Percentiles rank a stretch among this genome's conserved stretches.
These are phyloP conservation scores for Populus davidiana DNA, from an alignment of 345 rosid species.

Conservation along the genomic window DNA sequence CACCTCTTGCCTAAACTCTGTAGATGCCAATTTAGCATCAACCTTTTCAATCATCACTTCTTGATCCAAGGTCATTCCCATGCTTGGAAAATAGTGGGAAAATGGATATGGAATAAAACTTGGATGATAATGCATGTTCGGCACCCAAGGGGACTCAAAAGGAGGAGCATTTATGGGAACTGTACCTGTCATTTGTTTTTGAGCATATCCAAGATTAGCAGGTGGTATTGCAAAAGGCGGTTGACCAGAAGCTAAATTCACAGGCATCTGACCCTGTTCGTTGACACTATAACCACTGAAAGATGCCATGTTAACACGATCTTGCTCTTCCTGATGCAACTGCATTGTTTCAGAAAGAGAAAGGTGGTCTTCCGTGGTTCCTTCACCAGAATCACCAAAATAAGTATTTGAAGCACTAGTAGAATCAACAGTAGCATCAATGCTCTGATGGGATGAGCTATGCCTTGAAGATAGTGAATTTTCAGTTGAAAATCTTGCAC, in stretches of 20 bases:
- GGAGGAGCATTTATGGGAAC: constrained; percentile 7
- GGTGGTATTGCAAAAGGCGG: not conserved
- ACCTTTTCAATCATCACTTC: constrained; percentile 5
- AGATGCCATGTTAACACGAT: constrained; percentile 14
- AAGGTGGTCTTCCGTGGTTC: not conserved
- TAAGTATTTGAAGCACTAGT: constrained; percentile 8
- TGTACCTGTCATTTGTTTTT: constrained; percentile 4
- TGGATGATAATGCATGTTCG: constrained; percentile 14
- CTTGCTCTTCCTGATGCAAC: constrained; percentile 23
- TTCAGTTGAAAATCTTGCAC: not conserved
- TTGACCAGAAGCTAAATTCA: constrained; percentile 12
- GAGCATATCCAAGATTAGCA: constrained; percentile 16
- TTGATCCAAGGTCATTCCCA: constrained; percentile 12
- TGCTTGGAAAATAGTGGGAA: constrained; percentile 4
- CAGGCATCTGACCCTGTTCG: constrained; percentile 10
- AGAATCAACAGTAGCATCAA: constrained; percentile 4
- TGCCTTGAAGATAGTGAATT: not conserved
- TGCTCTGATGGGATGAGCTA: not conserved
- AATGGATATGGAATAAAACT: constrained; percentile 5
- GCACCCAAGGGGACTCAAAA: constrained; percentile 1
- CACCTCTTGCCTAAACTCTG: constrained; percentile 5
- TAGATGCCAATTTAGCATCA: constrained; percentile 6
- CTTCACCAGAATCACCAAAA: not conserved
- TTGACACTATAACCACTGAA: constrained; percentile 7
- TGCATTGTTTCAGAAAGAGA: constrained; percentile 8